These are phyloP conservation scores for Carallia brachiata DNA, from an alignment of 345 rosid genomes.

Conservation along the genomic window DNA sequence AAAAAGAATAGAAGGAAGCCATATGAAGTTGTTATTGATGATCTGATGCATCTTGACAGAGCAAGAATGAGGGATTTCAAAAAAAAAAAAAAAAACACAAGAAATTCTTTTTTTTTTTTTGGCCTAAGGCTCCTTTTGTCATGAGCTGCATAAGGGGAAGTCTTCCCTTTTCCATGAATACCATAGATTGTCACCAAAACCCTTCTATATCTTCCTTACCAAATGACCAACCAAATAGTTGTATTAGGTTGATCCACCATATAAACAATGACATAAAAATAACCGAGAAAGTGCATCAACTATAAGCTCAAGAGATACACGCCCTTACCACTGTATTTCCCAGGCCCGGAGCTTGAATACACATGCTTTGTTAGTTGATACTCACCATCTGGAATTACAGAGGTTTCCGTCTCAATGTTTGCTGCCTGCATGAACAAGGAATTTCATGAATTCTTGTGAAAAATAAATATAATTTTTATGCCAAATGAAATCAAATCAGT, in stretches of 20 bases:
- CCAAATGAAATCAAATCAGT: too few relatives aligned
- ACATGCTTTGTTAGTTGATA: slow-evolving; percentile 68
- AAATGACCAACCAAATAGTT: too few relatives aligned
- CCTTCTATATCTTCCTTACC: too few relatives aligned
- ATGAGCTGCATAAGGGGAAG: too few relatives aligned
- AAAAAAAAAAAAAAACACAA: too few relatives aligned
- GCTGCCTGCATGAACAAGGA: slow-evolving; percentile 57
- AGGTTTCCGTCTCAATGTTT: slow-evolving; percentile 71
- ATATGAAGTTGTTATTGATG: not conserved
- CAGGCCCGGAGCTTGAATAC: slow-evolving; percentile 60
- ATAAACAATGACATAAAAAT: not conserved
- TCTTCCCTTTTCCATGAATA: too few relatives aligned
- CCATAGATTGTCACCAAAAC: too few relatives aligned
- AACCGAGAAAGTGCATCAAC: not conserved
- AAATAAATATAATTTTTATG: too few relatives aligned
- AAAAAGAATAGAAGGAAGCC: slow-evolving; percentile 16
- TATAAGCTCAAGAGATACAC: slow-evolving; percentile 11
- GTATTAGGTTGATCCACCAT: too few relatives aligned
- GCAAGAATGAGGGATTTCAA: not conserved
- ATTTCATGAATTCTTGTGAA: not conserved
- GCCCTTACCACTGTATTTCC: slow-evolving; percentile 74
- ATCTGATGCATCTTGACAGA: not conserved
- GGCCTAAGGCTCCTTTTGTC: too few relatives aligned
- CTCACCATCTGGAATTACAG: slow-evolving; percentile 64
- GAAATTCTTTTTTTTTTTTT: too few relatives aligned